Evolutionary conservation across 1,139 yeast species (phyloP).

Genomic region (Zygosaccharomyces sapae): DNA sequence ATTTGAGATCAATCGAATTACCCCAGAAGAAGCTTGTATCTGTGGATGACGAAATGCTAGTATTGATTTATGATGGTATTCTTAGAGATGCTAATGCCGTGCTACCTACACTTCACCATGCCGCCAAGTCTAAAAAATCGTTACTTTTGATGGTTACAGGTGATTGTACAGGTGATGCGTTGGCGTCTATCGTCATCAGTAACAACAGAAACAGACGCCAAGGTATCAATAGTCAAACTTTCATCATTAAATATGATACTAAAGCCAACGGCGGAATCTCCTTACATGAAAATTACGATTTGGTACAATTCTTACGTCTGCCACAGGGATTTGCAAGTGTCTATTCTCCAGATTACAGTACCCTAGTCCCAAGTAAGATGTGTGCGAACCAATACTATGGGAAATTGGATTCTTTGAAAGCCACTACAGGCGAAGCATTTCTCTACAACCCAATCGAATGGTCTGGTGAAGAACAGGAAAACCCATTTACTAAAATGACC

Average conservation of each 20-base stretch:
- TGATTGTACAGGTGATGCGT: constrained; percentile 31
- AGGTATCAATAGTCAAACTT: constrained; percentile 18
- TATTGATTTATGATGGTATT: constrained; percentile 31
- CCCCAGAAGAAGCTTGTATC: constrained; percentile 28
- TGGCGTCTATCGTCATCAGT: constrained; percentile 30
- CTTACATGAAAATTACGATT: constrained; percentile 26
- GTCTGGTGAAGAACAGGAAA: constrained; percentile 10
- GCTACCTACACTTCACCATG: constrained; percentile 30
- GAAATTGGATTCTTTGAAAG: constrained; percentile 29
- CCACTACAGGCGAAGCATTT: constrained; percentile 34
- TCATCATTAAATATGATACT: constrained; percentile 27
- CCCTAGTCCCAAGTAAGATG: constrained; percentile 30
- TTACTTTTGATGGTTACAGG: constrained; percentile 29
- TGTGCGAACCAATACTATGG: constrained; percentile 30
- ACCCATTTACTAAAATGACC: constrained; percentile 23
- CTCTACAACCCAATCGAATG: constrained; percentile 25
- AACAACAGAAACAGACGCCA: constrained; percentile 32
- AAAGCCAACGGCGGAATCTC: constrained; percentile 20
- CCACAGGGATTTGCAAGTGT: constrained; percentile 31
- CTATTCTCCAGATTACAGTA: constrained; percentile 30
- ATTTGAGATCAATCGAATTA: constrained; percentile 28
- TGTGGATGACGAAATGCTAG: constrained; percentile 23
- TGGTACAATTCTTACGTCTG: constrained; percentile 27
- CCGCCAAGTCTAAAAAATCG: constrained; percentile 24
- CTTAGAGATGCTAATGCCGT: constrained; percentile 29